Evolutionary conservation across 78 protist species (phyloP).

Genomic region (Guillardia theta): DNA sequence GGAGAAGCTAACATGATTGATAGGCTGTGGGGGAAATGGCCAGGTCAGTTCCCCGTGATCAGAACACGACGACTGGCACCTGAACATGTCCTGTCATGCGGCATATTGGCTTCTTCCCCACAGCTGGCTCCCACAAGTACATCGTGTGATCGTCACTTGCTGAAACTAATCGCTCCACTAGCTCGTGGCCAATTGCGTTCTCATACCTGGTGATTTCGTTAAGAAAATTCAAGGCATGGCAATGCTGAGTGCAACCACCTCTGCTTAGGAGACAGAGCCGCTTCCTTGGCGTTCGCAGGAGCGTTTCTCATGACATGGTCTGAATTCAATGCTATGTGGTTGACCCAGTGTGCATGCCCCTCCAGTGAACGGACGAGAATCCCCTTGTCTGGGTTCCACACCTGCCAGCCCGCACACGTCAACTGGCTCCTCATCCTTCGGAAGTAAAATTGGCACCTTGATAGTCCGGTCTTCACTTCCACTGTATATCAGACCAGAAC

Average conservation of each 20-base stretch:
- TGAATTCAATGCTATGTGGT: constrained; percentile 80
- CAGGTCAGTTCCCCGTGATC: too few species aligned
- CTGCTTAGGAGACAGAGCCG: neutral
- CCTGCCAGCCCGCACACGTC: neutral
- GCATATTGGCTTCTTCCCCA: constrained; percentile 72
- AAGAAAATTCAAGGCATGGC: too few species aligned
- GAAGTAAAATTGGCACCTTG: too few species aligned
- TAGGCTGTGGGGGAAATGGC: constrained; percentile 75
- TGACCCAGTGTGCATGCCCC: constrained; percentile 99
- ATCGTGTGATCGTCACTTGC: constrained; percentile 96
- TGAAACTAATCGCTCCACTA: constrained; percentile 75
- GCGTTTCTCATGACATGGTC: constrained; percentile 41
- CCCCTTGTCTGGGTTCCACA: constrained; percentile 52
- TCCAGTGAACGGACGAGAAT: constrained; percentile 66
- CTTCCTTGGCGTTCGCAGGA: constrained; percentile 11
- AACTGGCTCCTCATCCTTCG: too few species aligned
- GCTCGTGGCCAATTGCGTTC: constrained; percentile 46
- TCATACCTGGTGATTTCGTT: too few species aligned
- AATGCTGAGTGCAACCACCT: too few species aligned
- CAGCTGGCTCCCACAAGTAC: constrained; percentile 90
- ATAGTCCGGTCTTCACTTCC: constrained; percentile 92
- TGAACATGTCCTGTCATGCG: constrained; percentile 46
- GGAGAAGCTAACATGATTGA: constrained; percentile 72
- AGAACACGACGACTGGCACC: too few species aligned
- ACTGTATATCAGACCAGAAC: constrained; percentile 87